These are phyloP conservation scores for Actinomucor elegans DNA, from an alignment of 371 early-diverging fungal species.

Conservation along the genomic window DNA sequence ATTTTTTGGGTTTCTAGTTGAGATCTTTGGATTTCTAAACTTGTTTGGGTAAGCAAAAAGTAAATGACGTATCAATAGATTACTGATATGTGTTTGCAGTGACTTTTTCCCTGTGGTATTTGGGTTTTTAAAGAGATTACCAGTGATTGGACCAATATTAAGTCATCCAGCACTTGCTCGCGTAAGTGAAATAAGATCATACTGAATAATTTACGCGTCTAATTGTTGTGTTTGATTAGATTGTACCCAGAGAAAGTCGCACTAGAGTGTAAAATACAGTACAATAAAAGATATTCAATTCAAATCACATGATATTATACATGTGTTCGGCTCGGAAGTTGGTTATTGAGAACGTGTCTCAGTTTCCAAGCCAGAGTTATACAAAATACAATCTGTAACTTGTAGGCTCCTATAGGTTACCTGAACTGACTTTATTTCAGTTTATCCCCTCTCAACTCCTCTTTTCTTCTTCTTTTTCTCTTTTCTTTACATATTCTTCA, in stretches of 20 bases:
- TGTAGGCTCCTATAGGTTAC: conserved; percentile 2
- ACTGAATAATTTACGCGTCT: too few species aligned
- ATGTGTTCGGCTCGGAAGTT: conserved; percentile 3
- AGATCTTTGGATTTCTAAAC: conserved; percentile 93
- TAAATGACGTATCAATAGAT: background rate
- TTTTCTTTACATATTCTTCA: conserved; percentile 2
- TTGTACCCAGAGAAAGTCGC: conserved; percentile 29
- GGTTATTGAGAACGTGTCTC: background rate
- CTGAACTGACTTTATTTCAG: too few species aligned
- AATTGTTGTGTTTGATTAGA: conserved; percentile 3
- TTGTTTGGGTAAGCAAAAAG: conserved; percentile 85
- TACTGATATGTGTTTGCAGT: conserved; percentile 35
- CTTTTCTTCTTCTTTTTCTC: conserved; percentile 2
- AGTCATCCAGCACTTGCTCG: conserved; percentile 80
- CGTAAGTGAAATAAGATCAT: conserved; percentile 55
- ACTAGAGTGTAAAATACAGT: conserved; percentile 27
- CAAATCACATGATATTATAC: background rate
- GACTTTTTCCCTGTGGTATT: conserved; percentile 96
- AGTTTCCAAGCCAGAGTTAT: too few species aligned
- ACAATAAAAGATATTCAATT: background rate
- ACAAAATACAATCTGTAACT: background rate
- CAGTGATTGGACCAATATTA: conserved; percentile 85
- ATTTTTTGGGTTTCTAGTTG: conserved; percentile 86
- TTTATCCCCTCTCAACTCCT: too few species aligned
- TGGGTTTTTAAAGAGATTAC: conserved; percentile 83